phyloP scores from a whole-genome alignment of 768 basidiomycete species.

The Russula ochroleuca region DNA sequence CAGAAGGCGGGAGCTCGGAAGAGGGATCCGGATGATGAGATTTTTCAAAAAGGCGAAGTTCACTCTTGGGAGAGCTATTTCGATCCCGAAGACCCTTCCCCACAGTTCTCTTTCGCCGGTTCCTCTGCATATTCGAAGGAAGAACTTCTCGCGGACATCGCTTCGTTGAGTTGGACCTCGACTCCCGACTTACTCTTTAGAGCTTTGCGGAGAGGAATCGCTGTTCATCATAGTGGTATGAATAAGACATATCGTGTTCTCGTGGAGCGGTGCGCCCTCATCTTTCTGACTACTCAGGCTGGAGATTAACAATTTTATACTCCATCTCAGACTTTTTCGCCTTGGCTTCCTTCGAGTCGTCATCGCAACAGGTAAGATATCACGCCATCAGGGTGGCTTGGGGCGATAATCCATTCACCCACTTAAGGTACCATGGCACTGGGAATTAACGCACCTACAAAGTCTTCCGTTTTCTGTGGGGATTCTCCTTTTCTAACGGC shows the following conservation, averaged over 20 bases:
- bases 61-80: conserved; percentile 51
- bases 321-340: conserved; percentile 49
- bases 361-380: conserved; percentile 52
- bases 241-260: conserved; percentile 54
- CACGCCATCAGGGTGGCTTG: neutral
- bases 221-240: conserved; percentile 69
- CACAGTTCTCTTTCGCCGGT: conserved; percentile 58
- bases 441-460: conserved; percentile 72
- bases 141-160: conserved; percentile 50
- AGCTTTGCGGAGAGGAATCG: conserved; percentile 57
- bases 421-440: conserved; percentile 57
- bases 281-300: neutral
- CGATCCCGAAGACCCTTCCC: conserved; percentile 52
- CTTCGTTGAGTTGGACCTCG: conserved; percentile 35
- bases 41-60: conserved; percentile 26
- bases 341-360: conserved; percentile 59
- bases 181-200: conserved; percentile 43
- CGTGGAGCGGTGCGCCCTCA: conserved; percentile 49
- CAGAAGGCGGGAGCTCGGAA: conserved; percentile 42
- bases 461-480: conserved; percentile 58
- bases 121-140: conserved; percentile 41
- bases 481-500: conserved; percentile 60
- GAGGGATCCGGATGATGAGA: conserved; percentile 33
- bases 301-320: neutral
- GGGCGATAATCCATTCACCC: neutral